These are phyloP conservation scores for Monosporascus sp. DNA, from an alignment of 2,329 filamentous ascomycete species.

Conservation along the genomic window DNA sequence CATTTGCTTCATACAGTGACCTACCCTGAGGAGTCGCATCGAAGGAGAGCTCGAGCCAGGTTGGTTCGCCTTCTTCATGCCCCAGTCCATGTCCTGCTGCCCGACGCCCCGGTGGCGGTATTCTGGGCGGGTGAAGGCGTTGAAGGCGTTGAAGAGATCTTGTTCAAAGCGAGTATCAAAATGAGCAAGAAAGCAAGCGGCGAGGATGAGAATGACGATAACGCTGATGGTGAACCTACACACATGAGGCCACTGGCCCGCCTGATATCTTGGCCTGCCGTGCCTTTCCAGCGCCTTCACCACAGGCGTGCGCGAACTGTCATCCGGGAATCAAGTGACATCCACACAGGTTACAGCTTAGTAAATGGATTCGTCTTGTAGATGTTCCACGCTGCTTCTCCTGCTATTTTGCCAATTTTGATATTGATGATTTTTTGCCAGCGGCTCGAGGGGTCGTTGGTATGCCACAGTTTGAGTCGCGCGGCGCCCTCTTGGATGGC, in stretches of 20 bases:
- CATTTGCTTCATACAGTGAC: conserved; percentile 17
- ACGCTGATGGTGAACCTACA: conserved; percentile 6
- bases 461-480: conserved; percentile 18
- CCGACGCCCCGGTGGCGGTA: conserved; percentile 17
- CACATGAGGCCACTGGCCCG: conserved; percentile 16
- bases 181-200: neutral
- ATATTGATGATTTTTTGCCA: conserved; percentile 28
- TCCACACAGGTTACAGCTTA: conserved; percentile 2
- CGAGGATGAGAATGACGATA: neutral
- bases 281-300: conserved; percentile 14
- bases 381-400: conserved; percentile 25
- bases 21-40: conserved; percentile 15
- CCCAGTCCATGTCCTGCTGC: conserved; percentile 20
- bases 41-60: conserved; percentile 17
- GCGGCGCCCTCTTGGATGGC: conserved; percentile 15
- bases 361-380: conserved; percentile 24
- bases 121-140: conserved; percentile 19
- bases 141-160: conserved; percentile 21
- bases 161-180: neutral
- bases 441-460: conserved; percentile 20
- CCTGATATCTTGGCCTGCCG: conserved; percentile 4
- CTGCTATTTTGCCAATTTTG: conserved; percentile 22
- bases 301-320: conserved; percentile 15
- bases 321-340: conserved; percentile 29
- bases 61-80: conserved; percentile 17